Evolutionary conservation across 2,329 filamentous ascomycete species (phyloP).

Genomic region (Rachicladosporium sp.): DNA sequence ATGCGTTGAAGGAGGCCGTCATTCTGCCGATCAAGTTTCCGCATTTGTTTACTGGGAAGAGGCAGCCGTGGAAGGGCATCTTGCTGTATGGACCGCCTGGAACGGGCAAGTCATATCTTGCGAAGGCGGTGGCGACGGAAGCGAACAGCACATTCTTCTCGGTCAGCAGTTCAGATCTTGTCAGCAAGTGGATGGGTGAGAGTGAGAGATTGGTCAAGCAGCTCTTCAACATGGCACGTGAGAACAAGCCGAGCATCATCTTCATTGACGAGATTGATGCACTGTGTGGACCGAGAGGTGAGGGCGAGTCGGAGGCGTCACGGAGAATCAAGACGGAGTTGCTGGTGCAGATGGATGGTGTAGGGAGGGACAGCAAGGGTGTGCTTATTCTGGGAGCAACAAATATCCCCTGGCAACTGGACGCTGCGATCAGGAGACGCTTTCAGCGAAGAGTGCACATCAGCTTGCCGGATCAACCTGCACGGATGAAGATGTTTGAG

Average conservation of each 20-base stretch:
- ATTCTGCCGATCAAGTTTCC: slow-evolving; percentile 97
- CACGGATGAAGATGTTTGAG: slow-evolving; percentile 90
- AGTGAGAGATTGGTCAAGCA: slow-evolving; percentile 98
- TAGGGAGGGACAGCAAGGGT: slow-evolving; percentile 87
- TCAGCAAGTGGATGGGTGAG: slow-evolving; percentile 99
- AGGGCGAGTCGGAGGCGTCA: slow-evolving; percentile 95
- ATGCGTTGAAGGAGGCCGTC: slow-evolving; percentile 94
- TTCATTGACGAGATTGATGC: slow-evolving; percentile 98
- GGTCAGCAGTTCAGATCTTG: slow-evolving; percentile 90
- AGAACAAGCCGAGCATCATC: slow-evolving; percentile 96
- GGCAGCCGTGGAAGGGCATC: slow-evolving; percentile 97
- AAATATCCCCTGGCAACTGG: slow-evolving; percentile 97
- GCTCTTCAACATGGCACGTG: slow-evolving; percentile 92
- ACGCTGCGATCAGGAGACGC: slow-evolving; percentile 85
- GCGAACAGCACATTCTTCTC: slow-evolving; percentile 99
- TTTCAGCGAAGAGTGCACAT: slow-evolving; percentile 97
- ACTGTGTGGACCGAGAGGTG: slow-evolving; percentile 78
- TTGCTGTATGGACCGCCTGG: slow-evolving; percentile 90
- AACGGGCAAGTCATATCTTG: slow-evolving; percentile 94
- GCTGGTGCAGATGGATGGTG: slow-evolving; percentile 97
- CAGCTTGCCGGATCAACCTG: slow-evolving; percentile 73
- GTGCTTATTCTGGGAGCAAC: slow-evolving; percentile 92
- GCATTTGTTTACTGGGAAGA: slow-evolving; percentile 87
- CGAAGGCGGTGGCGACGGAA: slow-evolving; percentile 94
- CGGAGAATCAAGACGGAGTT: slow-evolving; percentile 97